Evolutionary conservation across 768 basidiomycete species (phyloP), one percentile per base, ranked within the genome.

Genomic region (Paxillus involutus): DNA sequence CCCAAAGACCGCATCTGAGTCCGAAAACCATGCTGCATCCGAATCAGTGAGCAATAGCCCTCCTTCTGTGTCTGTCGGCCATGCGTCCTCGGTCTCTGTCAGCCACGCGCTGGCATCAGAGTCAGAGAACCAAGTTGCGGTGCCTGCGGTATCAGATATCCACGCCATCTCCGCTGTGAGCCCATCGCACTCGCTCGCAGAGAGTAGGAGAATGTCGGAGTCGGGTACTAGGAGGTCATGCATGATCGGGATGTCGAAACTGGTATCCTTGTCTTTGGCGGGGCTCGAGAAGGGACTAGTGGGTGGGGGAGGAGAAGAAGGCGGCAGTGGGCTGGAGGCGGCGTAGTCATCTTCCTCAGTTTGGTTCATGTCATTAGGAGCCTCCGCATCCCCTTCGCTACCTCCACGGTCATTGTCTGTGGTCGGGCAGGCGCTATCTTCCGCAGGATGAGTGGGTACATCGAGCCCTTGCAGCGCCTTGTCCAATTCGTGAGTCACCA

Each of bases 271-370:
- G 10, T 14, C 32, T 16, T 55, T 64, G 21, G 24, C 24, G 14
- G 66, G 64, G 39, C 67, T 68, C 21, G 66, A 71, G 53, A 71
- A 56, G 6, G 83, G 82, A 60, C 84, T 86, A 14, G 74, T 75
- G 8, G 80, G 81, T 8, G 80, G 77, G 11, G 75, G 81, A 5
- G 84, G 83, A 11, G 85, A 85, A 7, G 85, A 84, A 16, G 85
- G 83, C 19, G 84, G 83, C 2, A 86, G 70, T 14, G 80, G 80
- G 45, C 73, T 73, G 73, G 80, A 78, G 74, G 56, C 55, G 78
- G 75, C 24, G 30, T 9, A 37, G 14, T 56, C 55, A 21, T 55
- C 62, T 5, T 48, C 52, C 39, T 59, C 71, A 4, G 73, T 47
- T 68, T 64, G 48, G 67, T 33, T 3, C 30, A 63, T 51, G 49